Conservation (phyloP, 257 asterid genomes). For the Solanum phureja region DNA sequence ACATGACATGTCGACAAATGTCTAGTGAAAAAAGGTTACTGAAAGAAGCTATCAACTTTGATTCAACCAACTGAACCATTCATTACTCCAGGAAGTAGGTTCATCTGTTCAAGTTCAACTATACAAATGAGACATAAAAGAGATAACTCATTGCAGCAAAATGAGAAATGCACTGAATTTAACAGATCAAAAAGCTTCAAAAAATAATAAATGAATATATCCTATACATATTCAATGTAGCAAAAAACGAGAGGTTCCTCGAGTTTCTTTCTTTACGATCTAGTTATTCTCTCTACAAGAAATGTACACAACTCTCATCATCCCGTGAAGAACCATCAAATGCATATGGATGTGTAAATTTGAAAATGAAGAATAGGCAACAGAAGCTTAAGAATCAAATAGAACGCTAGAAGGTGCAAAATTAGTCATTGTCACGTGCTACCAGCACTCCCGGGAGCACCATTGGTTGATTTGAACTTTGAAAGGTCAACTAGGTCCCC, state of each 20-base stretch:
- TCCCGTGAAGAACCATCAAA: slow-evolving; percentile 1
- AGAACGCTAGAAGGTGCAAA: not conserved
- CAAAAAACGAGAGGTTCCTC: not conserved
- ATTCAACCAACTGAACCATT: not conserved
- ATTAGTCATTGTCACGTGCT: slow-evolving; percentile 23
- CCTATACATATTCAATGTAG: not conserved
- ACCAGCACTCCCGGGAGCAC: slow-evolving; percentile 29
- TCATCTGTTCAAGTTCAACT: not conserved
- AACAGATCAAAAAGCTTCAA: not conserved
- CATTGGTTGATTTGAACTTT: slow-evolving; percentile 42
- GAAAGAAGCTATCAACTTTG: not conserved
- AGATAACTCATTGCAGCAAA: not conserved
- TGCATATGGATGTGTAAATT: slow-evolving; percentile 5
- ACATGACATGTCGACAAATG: not conserved
- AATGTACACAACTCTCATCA: slow-evolving; percentile 15
- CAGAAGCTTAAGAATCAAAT: not conserved
- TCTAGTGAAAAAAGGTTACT: not conserved
- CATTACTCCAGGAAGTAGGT: not conserved
- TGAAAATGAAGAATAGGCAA: slow-evolving; percentile 4
- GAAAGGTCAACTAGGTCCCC: slow-evolving; percentile 73
- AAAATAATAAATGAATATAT: not conserved
- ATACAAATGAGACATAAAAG: not conserved
- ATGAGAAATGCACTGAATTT: not conserved
- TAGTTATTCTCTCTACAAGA: slow-evolving; percentile 12
- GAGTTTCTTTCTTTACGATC: not conserved